Evolutionary conservation across 1,139 yeast species (phyloP), one percentile per base, ranked within the genome.

Genomic region (Sugiyamaella neomexicana): DNA sequence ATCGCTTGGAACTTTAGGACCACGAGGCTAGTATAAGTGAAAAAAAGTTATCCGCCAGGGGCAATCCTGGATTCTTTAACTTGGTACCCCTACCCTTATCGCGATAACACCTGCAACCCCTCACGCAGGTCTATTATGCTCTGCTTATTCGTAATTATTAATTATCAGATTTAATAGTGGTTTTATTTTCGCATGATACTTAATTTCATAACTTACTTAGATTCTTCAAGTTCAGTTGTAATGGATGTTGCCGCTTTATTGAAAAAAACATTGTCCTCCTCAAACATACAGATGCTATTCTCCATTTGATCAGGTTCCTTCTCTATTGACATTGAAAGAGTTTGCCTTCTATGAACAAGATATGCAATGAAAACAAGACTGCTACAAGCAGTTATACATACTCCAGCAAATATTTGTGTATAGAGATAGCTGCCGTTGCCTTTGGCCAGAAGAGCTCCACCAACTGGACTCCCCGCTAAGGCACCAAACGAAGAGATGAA

Each of bases 301-400:
- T 8, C 7, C 23, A 15, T 7, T 34, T 39, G 48, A 36, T 45
- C 32, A 3, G 40, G 5, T 20, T 45, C 49, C 7, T n/a, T 8
- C 3, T 36, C 49, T n/a, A 31, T 6, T 2, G 16, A 12, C 37
- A 5, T n/a, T 29, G 3, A 7, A 5, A 2, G 34, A 23, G 4
- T 8, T 25, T 36, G 49, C 15, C 29, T 42, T 52, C 32, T 34
- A 5, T 45, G 39, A 23, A n/a, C 49, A 1, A 45, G 13, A 25
- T 25, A 12, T 7, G 95, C 85, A 55, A 86, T 91, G 69, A 86
- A 78, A 76, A 85, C 82, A 81, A 86, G 86, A 72, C 31, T 48
- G 1, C 55, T 55, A 7, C 57, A 58, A 6, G 53, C 17, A 12
- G 50, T 29, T 15, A 58, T 49, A 17, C 56, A 43, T n/a, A 53